A percentile compares a stretch with the other conserved stretches of the same genome.
Evolutionary conservation across 345 rosid genomes (phyloP).

Genomic region (Firmiana major): DNA sequence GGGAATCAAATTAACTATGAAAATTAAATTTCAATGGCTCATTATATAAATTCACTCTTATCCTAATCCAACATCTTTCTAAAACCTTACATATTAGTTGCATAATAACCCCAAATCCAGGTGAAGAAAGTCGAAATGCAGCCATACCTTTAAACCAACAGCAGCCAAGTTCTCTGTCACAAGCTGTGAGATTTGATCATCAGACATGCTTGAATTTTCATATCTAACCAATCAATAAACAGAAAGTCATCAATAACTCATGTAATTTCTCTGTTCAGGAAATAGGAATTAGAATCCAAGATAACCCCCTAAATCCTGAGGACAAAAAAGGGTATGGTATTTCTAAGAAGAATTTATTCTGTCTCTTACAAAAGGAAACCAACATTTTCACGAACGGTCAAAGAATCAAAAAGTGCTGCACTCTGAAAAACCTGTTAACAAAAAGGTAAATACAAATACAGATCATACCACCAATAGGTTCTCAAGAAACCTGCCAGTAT

Average conservation of each 20-base stretch:
- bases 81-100: background rate
- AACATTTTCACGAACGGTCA: conserved; percentile 94
- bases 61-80: background rate
- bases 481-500: background rate
- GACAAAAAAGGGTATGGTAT: background rate
- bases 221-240: conserved; percentile 41
- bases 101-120: background rate
- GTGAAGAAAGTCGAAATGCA: background rate
- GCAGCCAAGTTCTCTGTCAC: conserved; percentile 89
- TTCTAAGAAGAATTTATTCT: conserved; percentile 16
- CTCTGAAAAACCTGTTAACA: conserved; percentile 82
- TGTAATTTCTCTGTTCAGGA: conserved; percentile 8
- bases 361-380: conserved; percentile 90
- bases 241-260: conserved; percentile 14
- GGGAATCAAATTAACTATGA: background rate
- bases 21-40: background rate
- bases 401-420: conserved; percentile 96
- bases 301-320: background rate
- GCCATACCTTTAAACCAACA: conserved; percentile 84
- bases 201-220: conserved; percentile 75
- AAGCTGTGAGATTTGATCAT: conserved; percentile 73
- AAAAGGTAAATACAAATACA: background rate
- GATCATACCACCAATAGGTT: background rate
- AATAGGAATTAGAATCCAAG: background rate
- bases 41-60: background rate